Evolutionary conservation across 2,329 filamentous ascomycete genomes (phyloP).

Genomic region (Boeremia lycopersici): DNA sequence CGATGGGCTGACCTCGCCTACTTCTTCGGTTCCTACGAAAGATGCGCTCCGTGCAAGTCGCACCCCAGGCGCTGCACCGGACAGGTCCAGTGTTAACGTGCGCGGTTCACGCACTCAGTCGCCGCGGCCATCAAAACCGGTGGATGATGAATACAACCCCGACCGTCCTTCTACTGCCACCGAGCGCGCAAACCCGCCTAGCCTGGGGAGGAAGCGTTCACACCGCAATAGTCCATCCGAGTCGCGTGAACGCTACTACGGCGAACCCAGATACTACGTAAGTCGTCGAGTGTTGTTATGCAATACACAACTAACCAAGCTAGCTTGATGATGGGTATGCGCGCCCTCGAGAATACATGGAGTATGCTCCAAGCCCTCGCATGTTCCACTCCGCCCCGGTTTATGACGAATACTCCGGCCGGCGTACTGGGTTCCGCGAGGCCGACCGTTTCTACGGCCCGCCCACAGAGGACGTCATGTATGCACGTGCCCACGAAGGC

Average conservation of each 20-base stretch:
- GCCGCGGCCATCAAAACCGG: conserved; percentile 40
- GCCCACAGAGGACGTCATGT: conserved; percentile 33
- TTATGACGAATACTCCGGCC: conserved; percentile 39
- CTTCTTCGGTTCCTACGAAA: conserved; percentile 42
- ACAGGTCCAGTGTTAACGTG: conserved; percentile 29
- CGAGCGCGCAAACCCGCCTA: conserved; percentile 22
- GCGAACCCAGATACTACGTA: conserved; percentile 45
- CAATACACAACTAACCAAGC: conserved; percentile 28
- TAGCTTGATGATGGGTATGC: conserved; percentile 36
- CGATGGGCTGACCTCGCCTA: conserved; percentile 32
- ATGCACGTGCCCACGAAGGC: conserved; percentile 36
- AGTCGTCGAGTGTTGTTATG: conserved; percentile 18
- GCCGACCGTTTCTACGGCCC: conserved; percentile 38
- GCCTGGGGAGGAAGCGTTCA: conserved; percentile 28
- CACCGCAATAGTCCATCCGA: conserved; percentile 35
- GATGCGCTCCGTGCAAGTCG: conserved; percentile 22
- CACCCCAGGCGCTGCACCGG: conserved; percentile 24
- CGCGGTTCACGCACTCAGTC: conserved; percentile 36
- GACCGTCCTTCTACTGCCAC: conserved; percentile 45
- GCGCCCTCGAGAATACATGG: conserved; percentile 35
- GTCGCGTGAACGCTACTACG: conserved; percentile 37
- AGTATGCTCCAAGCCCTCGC: conserved; percentile 38
- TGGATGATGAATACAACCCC: conserved; percentile 58
- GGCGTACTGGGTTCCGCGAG: conserved; percentile 42
- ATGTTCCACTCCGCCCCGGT: conserved; percentile 33